A percentile compares a stretch with the other conserved stretches of the same genome.
These are phyloP conservation scores for Diaporthe eres DNA, from an alignment of 2,329 filamentous ascomycete genomes.

Conservation along the genomic window DNA sequence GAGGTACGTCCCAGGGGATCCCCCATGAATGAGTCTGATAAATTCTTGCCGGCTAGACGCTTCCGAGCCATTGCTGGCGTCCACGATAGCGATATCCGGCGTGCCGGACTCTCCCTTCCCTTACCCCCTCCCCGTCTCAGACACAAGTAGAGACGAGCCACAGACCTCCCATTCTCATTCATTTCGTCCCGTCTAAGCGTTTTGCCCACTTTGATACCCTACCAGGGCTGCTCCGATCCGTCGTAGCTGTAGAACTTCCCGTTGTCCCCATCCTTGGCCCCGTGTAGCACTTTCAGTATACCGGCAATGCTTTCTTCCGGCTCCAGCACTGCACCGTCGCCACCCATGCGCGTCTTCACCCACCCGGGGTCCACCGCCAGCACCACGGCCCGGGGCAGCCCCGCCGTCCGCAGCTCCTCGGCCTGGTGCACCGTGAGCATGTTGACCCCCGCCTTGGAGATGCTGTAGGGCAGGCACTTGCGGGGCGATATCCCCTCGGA, in stretches of 20 bases:
- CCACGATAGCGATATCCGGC: not conserved
- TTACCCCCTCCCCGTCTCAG: not conserved
- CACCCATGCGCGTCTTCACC: slow-evolving; percentile 36
- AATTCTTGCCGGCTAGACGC: not conserved
- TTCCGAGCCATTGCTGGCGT: not conserved
- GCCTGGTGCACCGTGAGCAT: slow-evolving; percentile 53
- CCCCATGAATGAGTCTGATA: not conserved
- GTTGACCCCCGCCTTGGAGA: slow-evolving; percentile 54
- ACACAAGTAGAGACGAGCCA: not conserved
- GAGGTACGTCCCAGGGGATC: not conserved
- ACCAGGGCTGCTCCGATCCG: slow-evolving; percentile 30
- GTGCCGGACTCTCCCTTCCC: not conserved
- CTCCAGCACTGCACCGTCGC: slow-evolving; percentile 31
- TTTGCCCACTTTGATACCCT: not conserved
- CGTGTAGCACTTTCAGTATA: slow-evolving; percentile 7
- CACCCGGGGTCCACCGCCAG: slow-evolving; percentile 30
- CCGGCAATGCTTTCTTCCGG: slow-evolving; percentile 28
- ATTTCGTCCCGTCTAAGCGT: not conserved
- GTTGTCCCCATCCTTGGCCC: slow-evolving; percentile 3
- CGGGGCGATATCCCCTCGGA: slow-evolving; percentile 49
- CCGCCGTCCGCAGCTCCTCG: slow-evolving; percentile 42
- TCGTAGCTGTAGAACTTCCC: slow-evolving; percentile 32
- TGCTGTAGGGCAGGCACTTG: slow-evolving; percentile 51
- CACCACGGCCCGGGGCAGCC: slow-evolving; percentile 31
- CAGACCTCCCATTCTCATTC: not conserved